Evolutionary conservation across 306 rosid species (phyloP), one percentile per base, ranked within the genome.

Genomic region (Prunus kanzakura): DNA sequence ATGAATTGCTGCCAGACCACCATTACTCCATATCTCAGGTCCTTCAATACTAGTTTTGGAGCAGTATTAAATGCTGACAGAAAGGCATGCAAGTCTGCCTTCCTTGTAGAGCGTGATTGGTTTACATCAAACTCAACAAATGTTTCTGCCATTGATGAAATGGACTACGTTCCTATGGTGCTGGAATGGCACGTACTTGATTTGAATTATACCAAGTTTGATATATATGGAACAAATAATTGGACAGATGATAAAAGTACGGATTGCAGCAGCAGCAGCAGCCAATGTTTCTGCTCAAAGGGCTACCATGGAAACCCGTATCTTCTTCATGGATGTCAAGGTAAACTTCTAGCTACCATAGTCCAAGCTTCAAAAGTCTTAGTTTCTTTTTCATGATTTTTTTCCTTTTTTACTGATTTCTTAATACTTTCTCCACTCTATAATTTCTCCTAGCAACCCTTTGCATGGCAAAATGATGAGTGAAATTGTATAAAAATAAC

Each of bases 1-100:
- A 47, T 14, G 30, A 69, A 69, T 23, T 77, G 81, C 25, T 77
- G 81, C 57, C 81, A 77, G 54, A 77, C 81, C 69, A 58, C 51
- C 15, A 60, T 69, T 16, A 41, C 43, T 20, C 2, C 30, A 1
- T 3, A 29, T 49, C 75, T 69, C 43, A 9, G 7, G 2, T 0
- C 2, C 8, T 76, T 64, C 16, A 12, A 0, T 6, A 14, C 64
- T 12, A 29, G 23, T 0, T 75, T 75, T 18, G 52, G 19, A 2
- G 16, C 2, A 5, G 2, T 63, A 16, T 6, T 4, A 29, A 32
- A 63, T 1, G 8, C 4, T 1, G 52, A 29, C 2, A 12, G 41
- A 20, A 3, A 0, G 7, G 3, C 14, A 12, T 75, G 79, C 13
- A 20, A 19, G 55, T 65, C 52, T 14, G 79, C 79, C 11, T 75